These are phyloP conservation scores for Lodderomyces parapsilosis DNA, from an alignment of 1,139 yeast species.

Conservation along the genomic window DNA sequence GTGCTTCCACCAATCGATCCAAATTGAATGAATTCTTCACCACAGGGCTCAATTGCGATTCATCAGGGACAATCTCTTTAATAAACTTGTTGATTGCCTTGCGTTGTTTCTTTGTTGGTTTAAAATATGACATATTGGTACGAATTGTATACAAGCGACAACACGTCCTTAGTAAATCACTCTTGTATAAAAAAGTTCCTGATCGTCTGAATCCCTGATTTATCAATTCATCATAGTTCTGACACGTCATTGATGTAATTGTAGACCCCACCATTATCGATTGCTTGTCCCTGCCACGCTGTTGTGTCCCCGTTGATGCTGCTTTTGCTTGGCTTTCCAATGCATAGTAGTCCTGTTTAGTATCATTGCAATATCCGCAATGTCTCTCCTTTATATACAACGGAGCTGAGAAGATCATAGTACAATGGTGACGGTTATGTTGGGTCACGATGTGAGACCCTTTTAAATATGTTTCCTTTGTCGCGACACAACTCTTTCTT, in stretches of 20 bases:
- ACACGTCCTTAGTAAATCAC: slow-evolving; percentile 70
- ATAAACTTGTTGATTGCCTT: slow-evolving; percentile 64
- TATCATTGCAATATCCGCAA: slow-evolving; percentile 68
- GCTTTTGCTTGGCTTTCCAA: slow-evolving; percentile 23
- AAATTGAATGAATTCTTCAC: slow-evolving; percentile 20
- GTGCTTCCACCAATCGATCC: slow-evolving; percentile 22
- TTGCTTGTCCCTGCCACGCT: slow-evolving; percentile 15
- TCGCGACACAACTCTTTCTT: neutral
- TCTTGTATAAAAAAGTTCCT: slow-evolving; percentile 71
- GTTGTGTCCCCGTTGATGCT: neutral
- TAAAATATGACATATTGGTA: slow-evolving; percentile 47
- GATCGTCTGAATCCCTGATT: slow-evolving; percentile 79
- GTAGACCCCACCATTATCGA: slow-evolving; percentile 48
- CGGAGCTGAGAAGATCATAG: slow-evolving; percentile 16
- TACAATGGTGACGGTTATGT: no score
- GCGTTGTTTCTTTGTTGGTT: slow-evolving; percentile 64
- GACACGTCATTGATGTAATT: slow-evolving; percentile 45
- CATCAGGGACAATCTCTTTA: slow-evolving; percentile 31
- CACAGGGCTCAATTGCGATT: slow-evolving; percentile 5
- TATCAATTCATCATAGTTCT: slow-evolving; percentile 61
- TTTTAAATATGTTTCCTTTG: no score
- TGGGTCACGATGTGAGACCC: no score
- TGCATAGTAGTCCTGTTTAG: slow-evolving; percentile 41
- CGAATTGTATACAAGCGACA: slow-evolving; percentile 84
- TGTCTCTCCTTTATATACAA: slow-evolving; percentile 22